Percentiles rank a stretch among this genome's conserved stretches.
Evolutionary conservation across 805 yeast species (phyloP).

Genomic region (Pachysolen tannophilus): DNA sequence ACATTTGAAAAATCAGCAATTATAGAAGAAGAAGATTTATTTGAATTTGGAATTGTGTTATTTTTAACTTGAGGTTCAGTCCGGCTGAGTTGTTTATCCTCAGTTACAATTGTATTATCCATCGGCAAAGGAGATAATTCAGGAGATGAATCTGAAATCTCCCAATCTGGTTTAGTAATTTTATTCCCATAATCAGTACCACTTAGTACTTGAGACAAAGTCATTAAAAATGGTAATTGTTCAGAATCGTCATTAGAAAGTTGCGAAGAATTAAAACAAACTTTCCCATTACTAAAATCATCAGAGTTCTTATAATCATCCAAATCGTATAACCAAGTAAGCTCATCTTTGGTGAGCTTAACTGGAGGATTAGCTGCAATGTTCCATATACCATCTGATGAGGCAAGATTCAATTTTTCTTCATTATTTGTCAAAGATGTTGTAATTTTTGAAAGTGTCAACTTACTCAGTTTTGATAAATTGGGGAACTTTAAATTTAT

Average conservation of each 20-base stretch:
- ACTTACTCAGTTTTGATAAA: conserved; percentile 17
- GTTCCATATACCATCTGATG: conserved; percentile 14
- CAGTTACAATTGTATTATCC: no score
- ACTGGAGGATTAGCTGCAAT: conserved; percentile 12
- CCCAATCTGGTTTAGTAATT: not conserved
- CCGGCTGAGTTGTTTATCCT: no score
- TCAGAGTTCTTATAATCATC: conserved; percentile 3
- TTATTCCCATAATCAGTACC: not conserved
- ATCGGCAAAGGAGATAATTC: conserved; percentile 2
- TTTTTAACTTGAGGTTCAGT: no score
- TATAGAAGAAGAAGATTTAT: no score
- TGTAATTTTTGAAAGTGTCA: conserved; percentile 17
- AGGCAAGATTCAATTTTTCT: conserved; percentile 13
- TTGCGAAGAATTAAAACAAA: no score
- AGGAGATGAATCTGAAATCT: conserved; percentile 4
- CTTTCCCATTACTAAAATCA: not conserved
- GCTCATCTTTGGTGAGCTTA: conserved; percentile 13
- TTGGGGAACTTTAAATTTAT: conserved; percentile 18
- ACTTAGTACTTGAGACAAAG: conserved; percentile 17
- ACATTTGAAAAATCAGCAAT: no score
- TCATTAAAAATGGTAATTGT: conserved; percentile 8
- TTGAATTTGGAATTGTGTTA: no score
- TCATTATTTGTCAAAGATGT: conserved; percentile 2
- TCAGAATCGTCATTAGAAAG: not conserved
- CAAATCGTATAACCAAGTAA: conserved; percentile 14